Evolutionary conservation across 257 asterid species (phyloP).

Genomic region (Solanum chiquidenum): DNA sequence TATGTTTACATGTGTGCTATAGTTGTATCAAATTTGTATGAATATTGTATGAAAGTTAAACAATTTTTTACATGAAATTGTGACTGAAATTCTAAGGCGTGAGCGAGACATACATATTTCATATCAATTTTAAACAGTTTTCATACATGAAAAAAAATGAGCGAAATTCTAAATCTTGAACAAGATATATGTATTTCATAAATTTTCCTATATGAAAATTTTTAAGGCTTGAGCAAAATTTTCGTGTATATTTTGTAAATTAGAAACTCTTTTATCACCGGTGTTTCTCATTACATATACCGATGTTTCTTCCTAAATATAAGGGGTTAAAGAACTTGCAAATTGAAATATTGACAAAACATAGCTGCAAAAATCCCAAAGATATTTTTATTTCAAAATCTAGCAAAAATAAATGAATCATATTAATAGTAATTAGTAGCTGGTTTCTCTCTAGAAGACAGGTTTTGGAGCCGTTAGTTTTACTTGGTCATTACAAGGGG

Average conservation of each 20-base stretch:
- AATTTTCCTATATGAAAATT: neutral
- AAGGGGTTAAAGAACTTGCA: neutral
- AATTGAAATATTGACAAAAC: neutral
- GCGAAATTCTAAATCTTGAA: neutral
- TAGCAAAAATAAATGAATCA: neutral
- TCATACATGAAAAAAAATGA: neutral
- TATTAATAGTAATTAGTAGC: neutral
- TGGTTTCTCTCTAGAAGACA: slow-evolving; percentile 15
- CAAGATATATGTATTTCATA: neutral
- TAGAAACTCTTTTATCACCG: neutral
- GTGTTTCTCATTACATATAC: neutral
- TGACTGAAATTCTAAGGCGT: neutral
- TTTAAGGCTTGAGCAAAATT: neutral
- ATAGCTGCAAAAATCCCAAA: neutral
- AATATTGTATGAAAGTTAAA: neutral
- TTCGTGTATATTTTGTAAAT: neutral
- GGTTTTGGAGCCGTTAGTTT: slow-evolving; percentile 27
- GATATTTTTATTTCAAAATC: neutral
- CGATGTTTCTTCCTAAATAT: neutral
- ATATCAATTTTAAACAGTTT: neutral
- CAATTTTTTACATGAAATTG: neutral
- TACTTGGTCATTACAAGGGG: neutral
- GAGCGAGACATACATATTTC: neutral
- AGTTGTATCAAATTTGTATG: neutral
- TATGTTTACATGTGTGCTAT: neutral